A percentile compares a stretch with the other conserved stretches of the same genome.
Conservation (phyloP, 306 rosid species). For the Cajanus cajan region DNA sequence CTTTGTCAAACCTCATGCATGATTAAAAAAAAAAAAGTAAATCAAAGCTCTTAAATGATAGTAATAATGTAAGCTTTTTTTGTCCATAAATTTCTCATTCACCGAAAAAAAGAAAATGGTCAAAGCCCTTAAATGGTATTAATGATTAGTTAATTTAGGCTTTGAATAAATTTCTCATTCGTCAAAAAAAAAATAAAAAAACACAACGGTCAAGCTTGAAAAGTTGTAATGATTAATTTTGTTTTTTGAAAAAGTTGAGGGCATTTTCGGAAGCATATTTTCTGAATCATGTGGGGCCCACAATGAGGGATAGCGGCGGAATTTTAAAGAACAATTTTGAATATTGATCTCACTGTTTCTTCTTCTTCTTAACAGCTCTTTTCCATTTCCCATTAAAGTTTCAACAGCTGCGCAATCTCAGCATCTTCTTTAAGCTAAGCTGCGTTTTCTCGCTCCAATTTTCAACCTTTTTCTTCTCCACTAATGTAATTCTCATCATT, state of each 20-base stretch:
- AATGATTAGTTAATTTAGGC: no score
- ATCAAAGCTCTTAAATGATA: no score
- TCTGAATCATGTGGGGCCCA: neutral
- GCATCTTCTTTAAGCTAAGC: slow-evolving; percentile 1
- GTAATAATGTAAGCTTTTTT: no score
- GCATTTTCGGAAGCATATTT: neutral
- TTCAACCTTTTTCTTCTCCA: neutral
- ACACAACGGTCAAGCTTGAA: no score
- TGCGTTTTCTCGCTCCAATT: slow-evolving; percentile 1
- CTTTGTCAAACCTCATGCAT: no score
- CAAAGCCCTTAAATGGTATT: no score
- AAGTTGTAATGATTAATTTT: neutral
- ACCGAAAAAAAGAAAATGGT: no score
- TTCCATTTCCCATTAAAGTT: neutral
- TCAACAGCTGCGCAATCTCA: neutral
- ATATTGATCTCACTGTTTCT: neutral
- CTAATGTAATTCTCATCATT: neutral
- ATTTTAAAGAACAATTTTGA: slow-evolving; percentile 49
- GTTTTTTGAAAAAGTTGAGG: neutral
- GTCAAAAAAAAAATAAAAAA: no score
- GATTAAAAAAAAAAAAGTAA: no score
- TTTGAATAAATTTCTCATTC: no score
- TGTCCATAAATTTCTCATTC: no score
- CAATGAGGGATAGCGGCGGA: slow-evolving; percentile 67
- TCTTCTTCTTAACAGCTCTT: neutral